Evolutionary conservation across 2,329 filamentous ascomycete genomes (phyloP), one percentile per base, ranked within the genome.

Genomic region (Colletotrichum salicis): DNA sequence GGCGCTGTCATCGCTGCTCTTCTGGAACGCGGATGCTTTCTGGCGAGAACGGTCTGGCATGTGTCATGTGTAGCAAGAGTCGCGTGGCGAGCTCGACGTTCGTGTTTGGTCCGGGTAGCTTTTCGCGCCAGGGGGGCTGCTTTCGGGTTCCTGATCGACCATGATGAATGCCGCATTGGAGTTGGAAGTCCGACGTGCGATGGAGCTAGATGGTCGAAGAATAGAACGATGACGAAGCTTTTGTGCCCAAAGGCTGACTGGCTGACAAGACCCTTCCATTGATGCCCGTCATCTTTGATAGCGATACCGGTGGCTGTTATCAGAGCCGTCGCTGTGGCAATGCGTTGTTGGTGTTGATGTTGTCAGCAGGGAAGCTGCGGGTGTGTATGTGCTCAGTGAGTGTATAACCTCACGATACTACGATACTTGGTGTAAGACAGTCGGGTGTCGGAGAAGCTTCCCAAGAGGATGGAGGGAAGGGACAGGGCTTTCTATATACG

Each of bases 401-500:
- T 37, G 35, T 41, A 45, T 11, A 66, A 31, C 61, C 19, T 57
- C 64, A 45, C 13, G 58, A 41, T 45, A 8, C 5, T 22, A 29
- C 27, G 27, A 4, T 29, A 29, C 27, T 41, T 33, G 52, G 37
- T n/a, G 22, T 3, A 31, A 35, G 27, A 56, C 15, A 24, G 10
- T 29, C 27, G 27, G 27, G 27, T 3, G 4, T 19, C 33, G 19
- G 55, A 24, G 35, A 27, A 22, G 31, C 45, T 19, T 24, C 22
- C 19, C 19, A 55, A 29, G 33, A 45, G 22, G 4, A 33, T 45
- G 60, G n/a, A 52, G 31, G 58, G 58, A 48, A 22, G 24, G 61
- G 33, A 31, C 45, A 24, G 19, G 24, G 51, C 24, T 19, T 64
- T 52, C 54, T 64, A 64, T 54, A 64, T 64, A 64, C 51, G 8